Percentiles rank a stretch among this genome's conserved stretches.
Conservation (phyloP, 2,329 filamentous ascomycete genomes). For the Aspergillus clavatus region DNA sequence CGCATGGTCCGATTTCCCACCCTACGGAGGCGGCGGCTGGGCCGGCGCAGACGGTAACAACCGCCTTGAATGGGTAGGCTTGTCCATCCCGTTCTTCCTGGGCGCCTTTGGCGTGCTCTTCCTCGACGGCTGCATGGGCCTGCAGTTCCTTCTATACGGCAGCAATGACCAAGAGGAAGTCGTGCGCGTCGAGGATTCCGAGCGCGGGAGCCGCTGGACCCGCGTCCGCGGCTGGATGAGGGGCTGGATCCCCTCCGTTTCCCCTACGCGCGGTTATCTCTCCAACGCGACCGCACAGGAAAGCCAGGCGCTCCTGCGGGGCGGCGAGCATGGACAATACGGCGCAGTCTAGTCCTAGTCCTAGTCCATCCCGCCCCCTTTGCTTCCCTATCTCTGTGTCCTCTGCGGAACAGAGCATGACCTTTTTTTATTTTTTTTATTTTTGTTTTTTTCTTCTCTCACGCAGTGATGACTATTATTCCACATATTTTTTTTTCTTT, state of each 20-base stretch:
- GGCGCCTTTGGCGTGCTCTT: conserved; percentile 61
- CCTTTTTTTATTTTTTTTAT: background rate
- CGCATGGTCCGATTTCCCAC: conserved; percentile 54
- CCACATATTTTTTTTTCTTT: conserved; percentile 1
- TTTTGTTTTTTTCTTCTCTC: conserved; percentile 2
- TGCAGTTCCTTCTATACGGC: conserved; percentile 60
- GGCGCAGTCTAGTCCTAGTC: conserved; percentile 30
- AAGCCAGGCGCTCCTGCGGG: conserved; percentile 26
- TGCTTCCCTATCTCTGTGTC: background rate
- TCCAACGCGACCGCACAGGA: conserved; percentile 18
- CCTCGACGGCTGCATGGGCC: conserved; percentile 58
- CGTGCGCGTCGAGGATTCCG: conserved; percentile 45
- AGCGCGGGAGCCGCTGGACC: conserved; percentile 47
- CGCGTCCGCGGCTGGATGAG: conserved; percentile 61
- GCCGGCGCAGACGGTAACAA: conserved; percentile 52
- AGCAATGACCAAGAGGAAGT: conserved; percentile 42
- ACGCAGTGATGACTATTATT: background rate
- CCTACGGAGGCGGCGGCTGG: conserved; percentile 58
- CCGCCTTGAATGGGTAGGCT: conserved; percentile 52
- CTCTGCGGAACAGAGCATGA: background rate
- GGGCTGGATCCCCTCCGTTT: conserved; percentile 57
- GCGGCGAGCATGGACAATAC: conserved; percentile 28
- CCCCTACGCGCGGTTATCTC: conserved; percentile 26
- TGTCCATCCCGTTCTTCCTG: conserved; percentile 60
- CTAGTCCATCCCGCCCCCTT: no score